Percentiles rank a stretch among this genome's conserved stretches.
Conservation (phyloP, 495 filamentous ascomycete genomes). For the Penicillium pancosmium region DNA sequence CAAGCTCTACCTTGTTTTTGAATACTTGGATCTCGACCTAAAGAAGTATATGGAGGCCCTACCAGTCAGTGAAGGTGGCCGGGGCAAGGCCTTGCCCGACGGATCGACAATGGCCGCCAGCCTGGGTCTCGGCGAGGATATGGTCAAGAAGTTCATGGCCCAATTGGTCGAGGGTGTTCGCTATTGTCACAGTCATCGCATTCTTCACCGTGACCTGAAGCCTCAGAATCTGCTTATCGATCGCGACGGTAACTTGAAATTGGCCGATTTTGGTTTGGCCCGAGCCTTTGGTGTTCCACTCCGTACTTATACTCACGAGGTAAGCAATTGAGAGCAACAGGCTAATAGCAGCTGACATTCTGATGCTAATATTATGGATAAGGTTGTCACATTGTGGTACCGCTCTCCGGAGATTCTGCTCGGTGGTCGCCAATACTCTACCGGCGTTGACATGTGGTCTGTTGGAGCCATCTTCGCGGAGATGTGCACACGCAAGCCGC, state of each 20-base stretch:
- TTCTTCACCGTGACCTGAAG: slow-evolving; percentile 95
- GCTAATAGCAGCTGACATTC: background rate
- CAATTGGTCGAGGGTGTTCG: slow-evolving; percentile 88
- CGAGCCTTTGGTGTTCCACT: slow-evolving; percentile 95
- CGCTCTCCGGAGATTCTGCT: slow-evolving; percentile 97
- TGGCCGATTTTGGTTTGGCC: slow-evolving; percentile 96
- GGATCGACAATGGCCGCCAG: slow-evolving; percentile 67
- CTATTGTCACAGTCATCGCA: slow-evolving; percentile 94
- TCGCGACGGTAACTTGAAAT: slow-evolving; percentile 91
- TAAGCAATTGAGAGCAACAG: slow-evolving; percentile 28
- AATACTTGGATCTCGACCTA: slow-evolving; percentile 90
- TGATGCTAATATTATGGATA: slow-evolving; percentile 25
- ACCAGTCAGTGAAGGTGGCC: slow-evolving; percentile 84
- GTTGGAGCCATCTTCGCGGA: slow-evolving; percentile 98
- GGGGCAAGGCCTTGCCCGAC: slow-evolving; percentile 85
- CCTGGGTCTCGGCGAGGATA: slow-evolving; percentile 81
- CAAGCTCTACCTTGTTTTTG: slow-evolving; percentile 93
- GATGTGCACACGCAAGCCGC: slow-evolving; percentile 97
- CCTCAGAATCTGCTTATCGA: slow-evolving; percentile 97
- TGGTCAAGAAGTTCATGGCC: slow-evolving; percentile 98
- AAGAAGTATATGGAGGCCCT: slow-evolving; percentile 99
- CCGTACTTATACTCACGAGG: slow-evolving; percentile 96
- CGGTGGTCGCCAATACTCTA: slow-evolving; percentile 95
- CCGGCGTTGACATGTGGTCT: slow-evolving; percentile 99
- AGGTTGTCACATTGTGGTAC: slow-evolving; percentile 98